Conservation (phyloP, 148 eudicot genomes). For the Rhododendron molle region DNA sequence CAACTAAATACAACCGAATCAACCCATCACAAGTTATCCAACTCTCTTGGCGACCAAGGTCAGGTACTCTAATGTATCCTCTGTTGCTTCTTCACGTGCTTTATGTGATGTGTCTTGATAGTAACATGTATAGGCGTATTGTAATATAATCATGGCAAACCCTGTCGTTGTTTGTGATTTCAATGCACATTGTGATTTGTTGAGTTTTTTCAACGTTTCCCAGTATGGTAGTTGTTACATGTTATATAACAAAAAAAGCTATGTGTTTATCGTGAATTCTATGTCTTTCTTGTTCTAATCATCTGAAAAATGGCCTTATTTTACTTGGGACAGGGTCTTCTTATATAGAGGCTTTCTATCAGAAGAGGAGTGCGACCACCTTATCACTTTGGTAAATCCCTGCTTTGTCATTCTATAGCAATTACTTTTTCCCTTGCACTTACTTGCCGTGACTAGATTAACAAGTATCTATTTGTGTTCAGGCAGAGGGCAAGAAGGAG, state of each 20-base stretch:
- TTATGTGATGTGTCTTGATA: neutral
- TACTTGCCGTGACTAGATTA: conserved; percentile 2
- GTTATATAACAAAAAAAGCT: neutral
- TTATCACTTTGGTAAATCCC: conserved; percentile 58
- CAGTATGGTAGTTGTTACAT: neutral
- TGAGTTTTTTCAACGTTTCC: neutral
- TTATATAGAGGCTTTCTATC: conserved; percentile 64
- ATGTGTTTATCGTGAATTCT: neutral
- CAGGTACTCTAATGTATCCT: conserved; percentile 53
- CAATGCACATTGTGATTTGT: neutral
- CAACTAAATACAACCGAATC: conserved; percentile 31
- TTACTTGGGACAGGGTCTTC: conserved; percentile 59
- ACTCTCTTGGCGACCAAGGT: conserved; percentile 95
- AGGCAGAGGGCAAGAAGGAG: conserved; percentile 39
- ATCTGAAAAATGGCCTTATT: conserved; percentile 4
- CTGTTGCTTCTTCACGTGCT: neutral
- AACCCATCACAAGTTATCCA: conserved; percentile 69
- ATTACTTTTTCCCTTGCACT: neutral
- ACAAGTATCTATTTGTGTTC: conserved; percentile 4
- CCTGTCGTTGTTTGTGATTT: neutral
- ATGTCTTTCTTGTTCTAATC: conserved; percentile 10
- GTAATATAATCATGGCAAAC: neutral
- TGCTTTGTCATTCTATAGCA: conserved; percentile 1
- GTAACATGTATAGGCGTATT: neutral
- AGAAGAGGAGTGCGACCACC: conserved; percentile 73